A percentile compares a stretch with the other conserved stretches of the same genome.
Evolutionary conservation across 2,329 filamentous ascomycete species (phyloP).

Genomic region (Aureobasidium namibiae): DNA sequence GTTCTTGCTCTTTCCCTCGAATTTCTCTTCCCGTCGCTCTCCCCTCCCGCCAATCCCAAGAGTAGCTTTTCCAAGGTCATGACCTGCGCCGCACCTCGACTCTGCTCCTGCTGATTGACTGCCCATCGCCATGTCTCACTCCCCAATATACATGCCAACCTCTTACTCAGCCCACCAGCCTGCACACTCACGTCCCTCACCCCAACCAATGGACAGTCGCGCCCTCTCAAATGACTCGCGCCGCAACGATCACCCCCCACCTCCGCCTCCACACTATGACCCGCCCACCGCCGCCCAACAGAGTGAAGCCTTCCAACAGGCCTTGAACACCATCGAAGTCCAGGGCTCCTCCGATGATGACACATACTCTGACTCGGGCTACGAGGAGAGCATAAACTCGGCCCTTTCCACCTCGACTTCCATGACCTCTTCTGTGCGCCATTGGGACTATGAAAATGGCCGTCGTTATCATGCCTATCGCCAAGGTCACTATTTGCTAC

Average conservation of each 20-base stretch:
- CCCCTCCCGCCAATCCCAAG: neutral
- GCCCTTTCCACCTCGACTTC: conserved; percentile 5
- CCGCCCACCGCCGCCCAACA: conserved; percentile 1
- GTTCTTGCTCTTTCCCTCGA: neutral
- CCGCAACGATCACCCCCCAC: neutral
- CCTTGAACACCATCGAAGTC: conserved; percentile 7
- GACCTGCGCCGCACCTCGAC: neutral
- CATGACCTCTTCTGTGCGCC: conserved; percentile 8
- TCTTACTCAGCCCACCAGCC: neutral
- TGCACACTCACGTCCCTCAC: neutral
- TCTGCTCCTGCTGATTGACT: neutral
- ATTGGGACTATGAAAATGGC: conserved; percentile 16
- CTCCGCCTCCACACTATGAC: neutral
- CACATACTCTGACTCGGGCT: conserved; percentile 7
- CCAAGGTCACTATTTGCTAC: conserved; percentile 20
- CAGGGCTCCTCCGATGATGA: conserved; percentile 8
- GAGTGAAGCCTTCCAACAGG: conserved; percentile 10
- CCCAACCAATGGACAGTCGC: neutral
- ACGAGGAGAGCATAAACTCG: conserved; percentile 1
- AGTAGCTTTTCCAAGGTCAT: neutral
- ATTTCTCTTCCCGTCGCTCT: neutral
- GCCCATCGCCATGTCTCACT: neutral
- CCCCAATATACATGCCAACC: neutral
- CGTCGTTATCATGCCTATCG: conserved; percentile 24
- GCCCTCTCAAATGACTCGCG: conserved; percentile 7